phyloP scores from a whole-genome alignment of 2,329 filamentous ascomycete genomes.

The Saccharata proteae region DNA sequence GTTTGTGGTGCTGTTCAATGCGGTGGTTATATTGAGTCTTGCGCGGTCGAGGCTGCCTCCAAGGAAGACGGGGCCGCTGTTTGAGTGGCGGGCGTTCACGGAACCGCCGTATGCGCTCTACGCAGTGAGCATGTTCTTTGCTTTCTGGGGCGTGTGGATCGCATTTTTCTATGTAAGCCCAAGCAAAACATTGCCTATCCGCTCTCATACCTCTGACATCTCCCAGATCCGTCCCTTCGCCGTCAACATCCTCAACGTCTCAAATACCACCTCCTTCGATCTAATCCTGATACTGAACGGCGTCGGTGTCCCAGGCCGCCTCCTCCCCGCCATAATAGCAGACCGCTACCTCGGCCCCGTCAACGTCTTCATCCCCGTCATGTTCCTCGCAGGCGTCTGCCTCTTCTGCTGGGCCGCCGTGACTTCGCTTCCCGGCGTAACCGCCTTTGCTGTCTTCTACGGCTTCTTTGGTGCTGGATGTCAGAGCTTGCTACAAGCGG shows the following conservation, averaged over 20 bases:
- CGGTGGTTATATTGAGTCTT: conserved; percentile 20
- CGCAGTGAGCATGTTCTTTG: conserved; percentile 29
- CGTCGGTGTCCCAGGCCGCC: conserved; percentile 29
- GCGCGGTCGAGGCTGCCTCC: conserved; percentile 33
- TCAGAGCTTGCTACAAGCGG: conserved; percentile 32
- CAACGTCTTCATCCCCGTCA: conserved; percentile 27
- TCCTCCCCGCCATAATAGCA: conserved; percentile 35
- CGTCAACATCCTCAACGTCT: conserved; percentile 28
- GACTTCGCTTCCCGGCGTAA: conserved; percentile 22
- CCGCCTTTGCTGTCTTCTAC: conserved; percentile 33
- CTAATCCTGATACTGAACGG: conserved; percentile 6
- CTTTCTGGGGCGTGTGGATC: conserved; percentile 41
- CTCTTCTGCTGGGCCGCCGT: conserved; percentile 35
- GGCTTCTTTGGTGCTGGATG: conserved; percentile 37
- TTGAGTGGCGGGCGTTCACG: conserved; percentile 45
- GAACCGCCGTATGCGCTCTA: conserved; percentile 42
- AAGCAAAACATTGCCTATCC: too few relatives aligned
- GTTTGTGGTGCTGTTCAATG: conserved; percentile 29
- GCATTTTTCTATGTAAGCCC: conserved; percentile 43
- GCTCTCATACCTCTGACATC: too few relatives aligned
- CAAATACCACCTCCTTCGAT: conserved; percentile 35
- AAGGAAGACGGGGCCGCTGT: conserved; percentile 31
- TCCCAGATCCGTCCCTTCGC: conserved; percentile 6
- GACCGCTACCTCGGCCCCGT: conserved; percentile 29
- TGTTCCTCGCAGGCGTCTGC: conserved; percentile 27